Base-by-base conservation (phyloP, 805 yeast species). In the Saturnispora hagleri region DNA sequence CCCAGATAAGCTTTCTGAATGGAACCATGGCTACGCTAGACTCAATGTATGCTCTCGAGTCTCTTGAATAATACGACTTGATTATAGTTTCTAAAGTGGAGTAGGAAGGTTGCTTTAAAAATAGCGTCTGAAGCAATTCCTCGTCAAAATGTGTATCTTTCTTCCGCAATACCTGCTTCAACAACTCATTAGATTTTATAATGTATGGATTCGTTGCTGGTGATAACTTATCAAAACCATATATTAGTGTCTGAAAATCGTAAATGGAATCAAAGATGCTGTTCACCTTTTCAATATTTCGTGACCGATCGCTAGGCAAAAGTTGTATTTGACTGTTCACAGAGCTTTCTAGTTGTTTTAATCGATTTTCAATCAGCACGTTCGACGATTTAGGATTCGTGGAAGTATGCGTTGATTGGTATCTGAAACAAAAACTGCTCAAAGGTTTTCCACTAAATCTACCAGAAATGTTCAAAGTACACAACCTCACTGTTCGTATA, bases 1-100 rank as follows among this genome's bases (percentile, higher is more conserved):
- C 72, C 66, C 73, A 81, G 2, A 84, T 62, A n/a, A 81, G 71
- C 42, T 73, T 64, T 18, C 90, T 64, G 54, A 85, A 77, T 3
- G 89, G 86, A n/a, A 84, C 74, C 69, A 82, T 70, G 3, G 84
- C 80, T 0, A 67, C 60, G 0, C 65, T 62, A 47, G 66, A 64
- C 9, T 68, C 69, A 9, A 80, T 69, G 36, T 47, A 52, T 1
- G 18, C 41, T 6, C 51, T 53, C 5, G 57, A 46, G 46, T 61
- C 56, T 46, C 55, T 58, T n/a, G 53, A 43, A 50, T 66, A 62
- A 45, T 54, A 68, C 22, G 61, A 28, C 17, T 62, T 57, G 5
- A 68, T 60, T 1, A 65, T 54, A 0, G 58, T 51, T 47, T 59
- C 55, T 10, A 66, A 52, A 4, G 63, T 57, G 13, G 59, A 59